Evolutionary conservation across 2,329 filamentous ascomycete species (phyloP), one percentile per base, ranked within the genome.

Genomic region (Pseudogymnoascus sp.): DNA sequence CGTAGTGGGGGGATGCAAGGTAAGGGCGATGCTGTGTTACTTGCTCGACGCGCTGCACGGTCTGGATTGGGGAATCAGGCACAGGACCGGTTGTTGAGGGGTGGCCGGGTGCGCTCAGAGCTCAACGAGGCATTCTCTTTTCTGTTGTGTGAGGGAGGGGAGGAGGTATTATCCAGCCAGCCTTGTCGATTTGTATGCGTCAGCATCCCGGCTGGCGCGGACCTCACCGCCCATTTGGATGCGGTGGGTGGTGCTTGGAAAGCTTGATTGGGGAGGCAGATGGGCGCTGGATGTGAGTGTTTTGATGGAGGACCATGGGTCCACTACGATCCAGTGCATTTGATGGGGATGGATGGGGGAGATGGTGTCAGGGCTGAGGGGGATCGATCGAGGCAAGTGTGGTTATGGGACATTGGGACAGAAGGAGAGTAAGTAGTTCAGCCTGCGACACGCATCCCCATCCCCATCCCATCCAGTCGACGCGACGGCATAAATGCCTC

Each of bases 401-500:
- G 23, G 43, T 28, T 8, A 7, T 28, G 14, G 12, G 16, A 16
- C 16, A 16, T 16, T 16, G 16, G 16, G 16, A 16, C 16, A 16
- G 16, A 16, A 49, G 12, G 18, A 23, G 40, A 43, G 40, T 21
- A 31, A 43, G 16, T 3, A 43, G 43, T 49, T 49, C 43, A 49
- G 43, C 23, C 43, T 28, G 23, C 43, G 23, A 28, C 14, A 25
- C 12, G 23, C 23, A 49, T 49, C 43, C 12, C 28, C 8, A 31
- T 31, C 28, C 28, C 5, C 42, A 49, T 25, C 38, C 38, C 38
- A 49, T 49, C 21, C 6, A 49, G 43, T 49, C 43, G 28, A 31
- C 28, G 28, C 28, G 43, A 49, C 14, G 43, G 43, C 43, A 49
- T 49, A 49, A 49, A 49, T 49, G 43, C 43, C 43, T 49, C 43